A percentile compares a stretch with the other conserved stretches of the same genome.
These are phyloP conservation scores for Mucor racemosus DNA, from an alignment of 371 early-diverging fungal genomes.

Conservation along the genomic window DNA sequence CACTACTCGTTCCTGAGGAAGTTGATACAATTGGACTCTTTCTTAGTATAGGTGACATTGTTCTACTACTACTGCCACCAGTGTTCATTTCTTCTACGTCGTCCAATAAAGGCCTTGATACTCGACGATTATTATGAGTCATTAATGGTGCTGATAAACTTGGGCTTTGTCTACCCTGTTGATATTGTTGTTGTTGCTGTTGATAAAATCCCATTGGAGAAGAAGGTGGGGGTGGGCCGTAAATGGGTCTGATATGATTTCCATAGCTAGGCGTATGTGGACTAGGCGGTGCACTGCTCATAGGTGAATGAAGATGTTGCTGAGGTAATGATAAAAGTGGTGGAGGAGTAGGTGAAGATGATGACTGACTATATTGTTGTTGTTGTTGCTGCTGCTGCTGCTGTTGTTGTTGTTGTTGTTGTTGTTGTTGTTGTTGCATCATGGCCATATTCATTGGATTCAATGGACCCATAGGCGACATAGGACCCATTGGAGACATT, in stretches of 20 bases:
- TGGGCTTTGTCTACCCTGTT: conserved; percentile 20
- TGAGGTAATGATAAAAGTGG: conserved; percentile 21
- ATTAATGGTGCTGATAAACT: conserved; percentile 21
- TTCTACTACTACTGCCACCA: background rate
- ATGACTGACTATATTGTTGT: background rate
- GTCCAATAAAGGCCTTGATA: conserved; percentile 19
- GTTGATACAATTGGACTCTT: conserved; percentile 21
- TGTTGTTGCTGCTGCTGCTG: conserved; percentile 8
- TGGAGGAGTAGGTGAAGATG: conserved; percentile 18
- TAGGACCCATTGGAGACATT: conserved; percentile 15
- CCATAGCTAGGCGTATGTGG: conserved; percentile 14
- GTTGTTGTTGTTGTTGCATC: conserved; percentile 15
- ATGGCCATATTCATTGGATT: conserved; percentile 17
- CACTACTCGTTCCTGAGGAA: conserved; percentile 17
- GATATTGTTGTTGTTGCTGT: conserved; percentile 2
- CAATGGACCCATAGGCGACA: conserved; percentile 14
- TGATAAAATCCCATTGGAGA: conserved; percentile 16
- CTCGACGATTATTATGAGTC: conserved; percentile 13
- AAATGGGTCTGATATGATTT: conserved; percentile 18
- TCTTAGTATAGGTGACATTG: conserved; percentile 12
- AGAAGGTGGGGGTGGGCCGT: conserved; percentile 13
- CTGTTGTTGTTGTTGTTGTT: conserved; percentile 8
- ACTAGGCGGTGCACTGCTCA: conserved; percentile 17
- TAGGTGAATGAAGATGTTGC: conserved; percentile 11
- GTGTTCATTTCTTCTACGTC: conserved; percentile 16